Percentiles rank a stretch among this genome's conserved stretches.
phyloP scores from a whole-genome alignment of 768 basidiomycete species.

The Leccinum rimulosum region DNA sequence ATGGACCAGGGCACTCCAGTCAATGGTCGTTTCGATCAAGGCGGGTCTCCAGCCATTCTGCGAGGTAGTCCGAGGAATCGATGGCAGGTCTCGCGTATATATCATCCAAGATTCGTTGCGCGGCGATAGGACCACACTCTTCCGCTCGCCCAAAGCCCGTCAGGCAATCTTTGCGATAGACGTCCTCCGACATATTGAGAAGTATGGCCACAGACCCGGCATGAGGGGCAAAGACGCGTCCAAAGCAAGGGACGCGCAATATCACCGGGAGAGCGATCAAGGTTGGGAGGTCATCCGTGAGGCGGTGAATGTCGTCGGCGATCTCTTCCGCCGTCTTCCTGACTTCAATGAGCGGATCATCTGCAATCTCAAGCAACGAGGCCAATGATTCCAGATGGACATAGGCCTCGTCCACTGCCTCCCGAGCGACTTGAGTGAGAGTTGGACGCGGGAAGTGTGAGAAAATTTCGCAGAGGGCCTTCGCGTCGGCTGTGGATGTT shows the following conservation, averaged over 20 bases:
- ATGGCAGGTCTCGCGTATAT: conserved; percentile 35
- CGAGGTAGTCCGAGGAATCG: conserved; percentile 32
- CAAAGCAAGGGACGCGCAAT: conserved; percentile 43
- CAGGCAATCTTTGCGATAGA: conserved; percentile 67
- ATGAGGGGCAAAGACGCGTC: background rate
- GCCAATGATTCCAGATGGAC: conserved; percentile 58
- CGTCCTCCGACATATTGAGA: conserved; percentile 56
- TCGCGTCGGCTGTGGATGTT: conserved; percentile 55
- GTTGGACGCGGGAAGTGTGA: conserved; percentile 58
- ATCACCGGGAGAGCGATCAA: conserved; percentile 71
- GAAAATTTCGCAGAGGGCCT: conserved; percentile 60
- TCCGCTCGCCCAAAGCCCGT: conserved; percentile 78
- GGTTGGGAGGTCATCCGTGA: conserved; percentile 68
- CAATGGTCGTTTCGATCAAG: conserved; percentile 17
- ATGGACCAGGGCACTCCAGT: conserved; percentile 2
- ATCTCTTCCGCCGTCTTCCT: conserved; percentile 27
- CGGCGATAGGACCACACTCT: conserved; percentile 62
- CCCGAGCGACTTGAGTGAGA: conserved; percentile 59
- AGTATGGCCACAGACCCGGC: conserved; percentile 46
- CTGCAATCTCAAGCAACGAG: conserved; percentile 53
- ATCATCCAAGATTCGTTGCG: conserved; percentile 52
- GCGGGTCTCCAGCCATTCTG: conserved; percentile 46
- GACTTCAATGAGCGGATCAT: conserved; percentile 26
- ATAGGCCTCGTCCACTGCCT: conserved; percentile 80
- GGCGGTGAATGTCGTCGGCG: conserved; percentile 43